phyloP scores from a whole-genome alignment of 2,329 filamentous ascomycete species.

The Ilyonectria mors-panacis region DNA sequence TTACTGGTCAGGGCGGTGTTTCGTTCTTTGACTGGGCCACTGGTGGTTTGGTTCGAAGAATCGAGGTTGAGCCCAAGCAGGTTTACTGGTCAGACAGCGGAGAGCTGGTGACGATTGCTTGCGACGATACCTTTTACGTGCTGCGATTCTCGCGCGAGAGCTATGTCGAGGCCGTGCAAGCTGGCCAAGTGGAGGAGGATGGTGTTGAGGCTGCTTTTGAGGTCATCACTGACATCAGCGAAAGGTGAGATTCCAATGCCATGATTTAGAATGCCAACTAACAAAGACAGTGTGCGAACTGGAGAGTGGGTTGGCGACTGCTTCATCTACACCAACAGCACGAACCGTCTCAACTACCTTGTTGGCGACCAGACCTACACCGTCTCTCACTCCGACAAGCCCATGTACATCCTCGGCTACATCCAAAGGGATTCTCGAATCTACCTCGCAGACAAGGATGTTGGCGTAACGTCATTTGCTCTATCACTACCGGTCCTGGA shows the following conservation, averaged over 20 bases:
- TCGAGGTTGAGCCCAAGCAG: constrained; percentile 81
- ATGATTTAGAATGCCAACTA: background rate
- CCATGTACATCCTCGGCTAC: constrained; percentile 96
- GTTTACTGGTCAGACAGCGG: constrained; percentile 99
- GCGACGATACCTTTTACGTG: constrained; percentile 96
- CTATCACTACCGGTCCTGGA: constrained; percentile 94
- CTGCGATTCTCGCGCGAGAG: constrained; percentile 91
- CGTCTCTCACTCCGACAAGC: constrained; percentile 95
- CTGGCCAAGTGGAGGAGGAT: constrained; percentile 87
- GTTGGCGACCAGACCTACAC: constrained; percentile 99
- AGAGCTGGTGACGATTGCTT: constrained; percentile 92
- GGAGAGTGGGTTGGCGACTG: constrained; percentile 99
- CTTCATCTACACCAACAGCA: constrained; percentile 98
- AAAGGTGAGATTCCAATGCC: constrained; percentile 70
- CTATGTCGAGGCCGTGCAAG: constrained; percentile 86
- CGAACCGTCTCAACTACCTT: constrained; percentile 96
- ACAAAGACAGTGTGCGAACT: constrained; percentile 79
- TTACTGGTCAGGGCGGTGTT: constrained; percentile 94
- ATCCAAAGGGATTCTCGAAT: constrained; percentile 95
- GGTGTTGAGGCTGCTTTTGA: constrained; percentile 97
- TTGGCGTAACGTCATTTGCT: constrained; percentile 89
- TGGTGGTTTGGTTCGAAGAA: constrained; percentile 89
- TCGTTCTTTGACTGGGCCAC: constrained; percentile 98
- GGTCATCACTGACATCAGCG: constrained; percentile 94
- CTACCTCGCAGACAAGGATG: constrained; percentile 96